phyloP scores from a whole-genome alignment of 108 stramenopile genomes.

The Stephanodiscus minutulus region DNA sequence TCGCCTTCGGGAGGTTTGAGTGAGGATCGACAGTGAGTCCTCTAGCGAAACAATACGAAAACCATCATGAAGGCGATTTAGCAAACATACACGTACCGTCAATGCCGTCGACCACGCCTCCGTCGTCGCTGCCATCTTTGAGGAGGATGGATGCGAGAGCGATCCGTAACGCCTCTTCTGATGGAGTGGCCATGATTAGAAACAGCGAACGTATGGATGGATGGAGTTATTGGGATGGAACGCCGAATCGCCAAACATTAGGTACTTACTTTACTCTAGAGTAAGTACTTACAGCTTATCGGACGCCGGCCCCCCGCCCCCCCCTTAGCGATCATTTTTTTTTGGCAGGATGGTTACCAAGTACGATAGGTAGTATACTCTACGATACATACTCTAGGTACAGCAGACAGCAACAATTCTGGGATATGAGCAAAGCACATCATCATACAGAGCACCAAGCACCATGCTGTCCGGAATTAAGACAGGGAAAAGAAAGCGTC shows the following conservation, averaged over 20 bases:
- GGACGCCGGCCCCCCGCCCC: too few species aligned
- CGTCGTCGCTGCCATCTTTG: slow-evolving; percentile 18
- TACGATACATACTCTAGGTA: too few species aligned
- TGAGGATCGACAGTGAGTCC: not conserved
- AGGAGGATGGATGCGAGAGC: slow-evolving; percentile 37
- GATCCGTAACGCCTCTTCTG: slow-evolving; percentile 29
- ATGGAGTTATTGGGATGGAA: not conserved
- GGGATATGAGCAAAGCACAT: too few species aligned
- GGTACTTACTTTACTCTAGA: too few species aligned
- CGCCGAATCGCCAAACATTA: too few species aligned
- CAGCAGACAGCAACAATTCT: too few species aligned
- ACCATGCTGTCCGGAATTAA: slow-evolving; percentile 72
- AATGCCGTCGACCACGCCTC: slow-evolving; percentile 41
- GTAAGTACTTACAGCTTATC: too few species aligned
- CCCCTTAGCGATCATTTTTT: too few species aligned
- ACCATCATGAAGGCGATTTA: not conserved
- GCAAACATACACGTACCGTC: slow-evolving; percentile 11
- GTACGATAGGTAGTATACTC: too few species aligned
- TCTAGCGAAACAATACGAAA: not conserved
- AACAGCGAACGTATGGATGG: not conserved
- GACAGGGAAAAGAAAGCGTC: slow-evolving; percentile 64
- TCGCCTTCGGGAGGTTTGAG: slow-evolving; percentile 17
- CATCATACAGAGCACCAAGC: too few species aligned
- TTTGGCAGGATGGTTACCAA: too few species aligned
- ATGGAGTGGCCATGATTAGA: slow-evolving; percentile 12